These are phyloP conservation scores for Boechera stricta DNA, from an alignment of 345 rosid genomes.

Conservation along the genomic window DNA sequence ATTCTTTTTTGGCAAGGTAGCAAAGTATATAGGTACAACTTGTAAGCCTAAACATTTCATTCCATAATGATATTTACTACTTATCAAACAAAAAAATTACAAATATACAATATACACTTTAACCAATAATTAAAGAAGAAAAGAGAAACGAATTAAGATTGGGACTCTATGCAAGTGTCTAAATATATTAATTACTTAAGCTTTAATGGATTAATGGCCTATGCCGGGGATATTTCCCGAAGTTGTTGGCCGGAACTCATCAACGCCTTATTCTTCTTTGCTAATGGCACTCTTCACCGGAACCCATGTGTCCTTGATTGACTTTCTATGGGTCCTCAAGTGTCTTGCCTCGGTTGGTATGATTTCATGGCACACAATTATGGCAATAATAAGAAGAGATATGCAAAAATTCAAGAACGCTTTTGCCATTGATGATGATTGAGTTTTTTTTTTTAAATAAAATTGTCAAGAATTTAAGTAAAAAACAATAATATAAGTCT, in stretches of 20 bases:
- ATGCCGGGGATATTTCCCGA: constrained; percentile 46
- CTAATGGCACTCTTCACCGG: constrained; percentile 24
- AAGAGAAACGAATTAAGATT: constrained; percentile 7
- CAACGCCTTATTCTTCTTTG: constrained; percentile 41
- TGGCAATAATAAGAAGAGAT: constrained; percentile 41
- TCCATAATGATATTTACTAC: no score
- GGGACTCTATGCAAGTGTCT: background rate
- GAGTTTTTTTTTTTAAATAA: background rate
- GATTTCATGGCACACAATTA: constrained; percentile 34
- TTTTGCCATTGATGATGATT: constrained; percentile 43
- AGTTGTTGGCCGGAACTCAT: constrained; percentile 55
- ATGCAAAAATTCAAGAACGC: constrained; percentile 19
- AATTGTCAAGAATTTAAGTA: background rate
- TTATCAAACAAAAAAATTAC: no score
- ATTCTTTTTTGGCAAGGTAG: no score
- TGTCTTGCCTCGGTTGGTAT: constrained; percentile 48
- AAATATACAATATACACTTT: background rate
- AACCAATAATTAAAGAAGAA: background rate
- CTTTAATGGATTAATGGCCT: constrained; percentile 35
- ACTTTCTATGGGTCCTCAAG: constrained; percentile 35
- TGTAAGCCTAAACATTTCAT: no score
- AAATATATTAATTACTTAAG: background rate
- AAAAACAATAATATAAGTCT: constrained; percentile 1
- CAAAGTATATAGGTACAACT: no score
- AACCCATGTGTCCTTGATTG: constrained; percentile 20